Conservation (phyloP, 2,329 filamentous ascomycete species). For the Hypomyces perniciosus region DNA sequence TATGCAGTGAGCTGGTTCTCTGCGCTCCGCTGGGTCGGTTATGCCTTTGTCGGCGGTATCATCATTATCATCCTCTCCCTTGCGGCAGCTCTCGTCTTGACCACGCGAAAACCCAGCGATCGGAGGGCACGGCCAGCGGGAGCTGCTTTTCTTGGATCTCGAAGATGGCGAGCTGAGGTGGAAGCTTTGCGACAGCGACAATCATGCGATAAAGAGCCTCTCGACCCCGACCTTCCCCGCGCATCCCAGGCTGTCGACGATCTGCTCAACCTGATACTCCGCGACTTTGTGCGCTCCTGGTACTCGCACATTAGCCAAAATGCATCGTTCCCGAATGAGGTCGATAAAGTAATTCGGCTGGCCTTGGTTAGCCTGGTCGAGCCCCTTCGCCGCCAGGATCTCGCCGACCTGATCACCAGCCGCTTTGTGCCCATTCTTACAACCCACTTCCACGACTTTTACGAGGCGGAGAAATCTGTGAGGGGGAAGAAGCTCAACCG, state of each 20-base stretch:
- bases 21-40: conserved; percentile 73
- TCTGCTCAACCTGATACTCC: conserved; percentile 67
- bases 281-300: conserved; percentile 86
- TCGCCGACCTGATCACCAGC: conserved; percentile 77
- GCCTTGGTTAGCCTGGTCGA: conserved; percentile 67
- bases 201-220: conserved; percentile 59
- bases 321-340: conserved; percentile 74
- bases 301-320: conserved; percentile 80
- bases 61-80: conserved; percentile 50
- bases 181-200: conserved; percentile 59
- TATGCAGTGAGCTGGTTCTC: conserved; percentile 79
- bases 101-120: conserved; percentile 44
- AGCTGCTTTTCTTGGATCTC: conserved; percentile 54
- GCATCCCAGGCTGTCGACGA: conserved; percentile 77
- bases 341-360: conserved; percentile 71
- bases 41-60: conserved; percentile 72
- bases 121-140: conserved; percentile 37
- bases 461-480: conserved; percentile 80
- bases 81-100: conserved; percentile 49
- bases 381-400: conserved; percentile 66
- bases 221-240: conserved; percentile 70
- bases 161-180: conserved; percentile 65
- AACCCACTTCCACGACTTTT: conserved; percentile 81
- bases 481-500: conserved; percentile 82
- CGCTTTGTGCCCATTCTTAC: conserved; percentile 84